Conservation (phyloP, 148 eudicot species). For the Cornus kousa region DNA sequence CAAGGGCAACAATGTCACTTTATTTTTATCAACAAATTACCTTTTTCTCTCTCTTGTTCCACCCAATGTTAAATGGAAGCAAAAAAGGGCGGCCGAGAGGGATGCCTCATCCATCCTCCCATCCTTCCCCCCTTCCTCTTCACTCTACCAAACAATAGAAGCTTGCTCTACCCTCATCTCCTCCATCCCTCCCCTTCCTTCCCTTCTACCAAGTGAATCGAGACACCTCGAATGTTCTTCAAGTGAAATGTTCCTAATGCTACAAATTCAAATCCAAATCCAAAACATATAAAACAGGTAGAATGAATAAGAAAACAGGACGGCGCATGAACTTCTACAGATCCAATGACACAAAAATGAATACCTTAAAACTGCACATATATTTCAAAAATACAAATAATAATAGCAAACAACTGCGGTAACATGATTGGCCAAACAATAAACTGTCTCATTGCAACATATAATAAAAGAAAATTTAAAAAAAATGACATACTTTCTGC, state of each 20-base stretch:
- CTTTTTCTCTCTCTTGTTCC: no score
- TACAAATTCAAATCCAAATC: no score
- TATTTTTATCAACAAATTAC: no score
- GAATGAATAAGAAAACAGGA: background rate
- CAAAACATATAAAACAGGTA: background rate
- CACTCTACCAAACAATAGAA: no score
- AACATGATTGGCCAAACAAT: background rate
- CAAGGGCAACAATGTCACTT: no score
- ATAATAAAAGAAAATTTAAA: background rate
- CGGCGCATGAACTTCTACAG: background rate
- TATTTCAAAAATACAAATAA: background rate
- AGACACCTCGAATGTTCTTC: background rate
- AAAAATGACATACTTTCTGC: background rate
- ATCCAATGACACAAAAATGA: background rate
- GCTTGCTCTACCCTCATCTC: no score
- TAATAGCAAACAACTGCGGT: no score
- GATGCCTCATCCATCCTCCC: no score
- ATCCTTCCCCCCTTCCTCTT: no score
- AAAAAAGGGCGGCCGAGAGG: no score
- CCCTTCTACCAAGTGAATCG: background rate
- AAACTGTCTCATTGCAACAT: background rate
- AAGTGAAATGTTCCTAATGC: background rate
- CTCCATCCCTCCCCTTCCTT: no score
- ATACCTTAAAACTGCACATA: background rate
- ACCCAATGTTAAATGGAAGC: no score